phyloP scores from a whole-genome alignment of 2,329 filamentous ascomycete species.

The Aspergillus fumigatiaffinis region DNA sequence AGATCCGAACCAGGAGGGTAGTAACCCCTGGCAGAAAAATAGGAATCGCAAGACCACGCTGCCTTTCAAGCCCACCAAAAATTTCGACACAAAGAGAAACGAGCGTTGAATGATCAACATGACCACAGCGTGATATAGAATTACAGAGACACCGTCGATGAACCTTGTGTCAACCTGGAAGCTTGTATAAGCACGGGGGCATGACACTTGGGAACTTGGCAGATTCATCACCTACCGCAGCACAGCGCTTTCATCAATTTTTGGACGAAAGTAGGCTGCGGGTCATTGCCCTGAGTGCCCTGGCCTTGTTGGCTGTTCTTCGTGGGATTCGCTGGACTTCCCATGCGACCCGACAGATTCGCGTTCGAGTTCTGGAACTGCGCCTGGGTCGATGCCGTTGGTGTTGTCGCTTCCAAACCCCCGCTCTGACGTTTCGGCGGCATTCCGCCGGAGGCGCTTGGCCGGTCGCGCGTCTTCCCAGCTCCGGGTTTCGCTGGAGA shows the following conservation, averaged over 20 bases:
- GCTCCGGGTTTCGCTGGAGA: conserved; percentile 75
- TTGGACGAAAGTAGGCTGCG: conserved; percentile 77
- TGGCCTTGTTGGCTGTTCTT: conserved; percentile 56
- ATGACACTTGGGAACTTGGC: conserved; percentile 13
- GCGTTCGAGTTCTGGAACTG: conserved; percentile 95
- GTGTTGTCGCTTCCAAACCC: conserved; percentile 67
- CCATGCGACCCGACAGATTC: conserved; percentile 67
- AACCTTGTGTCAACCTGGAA: conserved; percentile 32
- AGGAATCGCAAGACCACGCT: conserved; percentile 14
- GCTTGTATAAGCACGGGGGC: conserved; percentile 21
- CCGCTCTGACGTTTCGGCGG: conserved; percentile 70
- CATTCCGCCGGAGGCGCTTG: conserved; percentile 71
- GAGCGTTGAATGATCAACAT: conserved; percentile 14
- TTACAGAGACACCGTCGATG: conserved; percentile 16
- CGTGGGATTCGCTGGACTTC: conserved; percentile 53
- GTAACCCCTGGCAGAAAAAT: conserved; percentile 10
- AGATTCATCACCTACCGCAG: conserved; percentile 60
- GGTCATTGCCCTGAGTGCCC: conserved; percentile 58
- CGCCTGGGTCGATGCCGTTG: conserved; percentile 86
- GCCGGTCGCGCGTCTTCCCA: conserved; percentile 67
- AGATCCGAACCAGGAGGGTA: conserved; percentile 14
- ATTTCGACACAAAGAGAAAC: conserved; percentile 14
- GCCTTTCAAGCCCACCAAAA: conserved; percentile 14
- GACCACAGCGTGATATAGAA: conserved; percentile 18
- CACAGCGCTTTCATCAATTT: conserved; percentile 91